phyloP scores from a whole-genome alignment of 306 rosid species.

The Lathyrus aphaca region DNA sequence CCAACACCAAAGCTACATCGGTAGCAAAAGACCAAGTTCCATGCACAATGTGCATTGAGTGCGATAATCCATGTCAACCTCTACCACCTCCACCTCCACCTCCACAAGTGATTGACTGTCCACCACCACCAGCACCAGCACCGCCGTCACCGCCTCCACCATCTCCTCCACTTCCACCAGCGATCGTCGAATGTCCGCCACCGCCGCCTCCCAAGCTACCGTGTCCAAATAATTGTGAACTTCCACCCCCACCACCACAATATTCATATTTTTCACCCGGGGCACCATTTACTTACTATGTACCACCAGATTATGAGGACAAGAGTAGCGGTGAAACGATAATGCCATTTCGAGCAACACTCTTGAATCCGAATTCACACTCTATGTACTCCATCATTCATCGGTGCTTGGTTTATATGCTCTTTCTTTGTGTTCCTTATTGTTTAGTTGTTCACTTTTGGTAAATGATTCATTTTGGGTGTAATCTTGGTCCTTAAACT shows the following conservation, averaged over 20 bases:
- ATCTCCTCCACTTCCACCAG: constrained; percentile 36
- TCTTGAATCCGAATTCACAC: neutral
- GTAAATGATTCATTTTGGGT: too few species aligned
- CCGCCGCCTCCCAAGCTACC: constrained; percentile 20
- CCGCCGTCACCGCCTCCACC: constrained; percentile 36
- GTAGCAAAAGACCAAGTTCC: constrained; percentile 46
- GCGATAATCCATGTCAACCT: constrained; percentile 66
- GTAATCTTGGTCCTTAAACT: neutral
- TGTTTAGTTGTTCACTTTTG: constrained; percentile 23
- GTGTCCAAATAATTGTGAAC: constrained; percentile 36
- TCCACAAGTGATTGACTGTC: constrained; percentile 48
- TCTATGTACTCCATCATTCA: constrained; percentile 2
- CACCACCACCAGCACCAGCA: constrained; percentile 53
- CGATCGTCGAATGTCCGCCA: constrained; percentile 49
- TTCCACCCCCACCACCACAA: neutral
- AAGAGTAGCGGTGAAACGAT: constrained; percentile 22
- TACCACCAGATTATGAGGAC: constrained; percentile 8
- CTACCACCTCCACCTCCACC: constrained; percentile 53
- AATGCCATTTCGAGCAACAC: constrained; percentile 13
- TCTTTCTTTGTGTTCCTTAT: constrained; percentile 35
- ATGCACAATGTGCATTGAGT: constrained; percentile 60
- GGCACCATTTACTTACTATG: constrained; percentile 32
- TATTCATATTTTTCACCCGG: constrained; percentile 31
- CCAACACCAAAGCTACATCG: neutral
- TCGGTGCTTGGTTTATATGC: constrained; percentile 7